Conservation (phyloP, 225 moss, liverwort and hornwort species). For the Marchantia paleacea region DNA sequence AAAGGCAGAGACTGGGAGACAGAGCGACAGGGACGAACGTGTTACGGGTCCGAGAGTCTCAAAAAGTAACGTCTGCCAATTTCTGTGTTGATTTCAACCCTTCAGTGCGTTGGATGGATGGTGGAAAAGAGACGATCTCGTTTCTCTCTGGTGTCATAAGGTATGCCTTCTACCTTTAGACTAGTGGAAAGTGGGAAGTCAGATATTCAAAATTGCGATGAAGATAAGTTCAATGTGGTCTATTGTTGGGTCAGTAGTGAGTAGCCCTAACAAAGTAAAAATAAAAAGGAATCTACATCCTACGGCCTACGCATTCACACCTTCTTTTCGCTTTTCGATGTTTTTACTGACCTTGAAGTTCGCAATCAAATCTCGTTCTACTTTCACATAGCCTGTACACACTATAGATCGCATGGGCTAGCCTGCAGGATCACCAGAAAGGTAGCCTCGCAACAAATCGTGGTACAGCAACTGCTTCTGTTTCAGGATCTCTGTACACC, state of each 20-base stretch:
- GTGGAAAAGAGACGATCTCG: background rate
- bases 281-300: background rate
- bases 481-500: background rate
- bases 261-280: background rate
- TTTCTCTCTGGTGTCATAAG: background rate
- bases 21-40: background rate
- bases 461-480: background rate
- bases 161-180: background rate
- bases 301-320: background rate
- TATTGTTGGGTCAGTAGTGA: background rate
- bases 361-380: background rate
- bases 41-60: background rate
- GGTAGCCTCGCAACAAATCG: background rate
- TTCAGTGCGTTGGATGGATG: background rate
- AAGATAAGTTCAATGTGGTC: background rate
- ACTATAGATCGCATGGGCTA: background rate
- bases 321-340: background rate
- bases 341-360: background rate
- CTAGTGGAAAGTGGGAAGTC: background rate
- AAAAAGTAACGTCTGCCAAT: background rate
- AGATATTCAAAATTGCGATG: background rate
- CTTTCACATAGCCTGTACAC: background rate
- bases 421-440: background rate
- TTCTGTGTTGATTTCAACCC: background rate
- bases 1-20: background rate